Evolutionary conservation across 768 basidiomycete genomes (phyloP).

Genomic region (Suillus weaverae): DNA sequence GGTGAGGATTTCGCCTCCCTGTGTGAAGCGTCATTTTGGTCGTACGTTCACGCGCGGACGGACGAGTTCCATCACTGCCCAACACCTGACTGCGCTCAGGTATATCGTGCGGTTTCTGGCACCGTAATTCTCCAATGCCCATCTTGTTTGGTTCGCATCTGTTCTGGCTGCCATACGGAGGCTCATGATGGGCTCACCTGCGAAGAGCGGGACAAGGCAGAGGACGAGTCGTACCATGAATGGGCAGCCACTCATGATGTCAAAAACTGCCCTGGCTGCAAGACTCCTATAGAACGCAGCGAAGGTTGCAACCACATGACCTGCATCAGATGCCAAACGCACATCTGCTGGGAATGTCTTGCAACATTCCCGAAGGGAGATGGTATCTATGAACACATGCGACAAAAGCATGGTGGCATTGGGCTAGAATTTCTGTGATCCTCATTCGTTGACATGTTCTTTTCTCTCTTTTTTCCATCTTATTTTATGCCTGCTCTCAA

Average conservation of each 20-base stretch:
- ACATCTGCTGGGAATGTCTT: conserved; percentile 82
- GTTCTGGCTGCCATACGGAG: conserved; percentile 57
- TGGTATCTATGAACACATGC: conserved; percentile 83
- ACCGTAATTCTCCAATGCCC: conserved; percentile 66
- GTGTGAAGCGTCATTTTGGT: conserved; percentile 57
- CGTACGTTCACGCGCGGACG: conserved; percentile 58
- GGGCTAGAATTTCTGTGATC: conserved; percentile 32
- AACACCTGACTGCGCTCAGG: conserved; percentile 73
- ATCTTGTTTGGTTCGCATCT: conserved; percentile 69
- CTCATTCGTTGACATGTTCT: conserved; percentile 8
- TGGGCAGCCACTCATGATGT: conserved; percentile 68
- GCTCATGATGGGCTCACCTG: conserved; percentile 71
- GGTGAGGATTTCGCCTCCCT: conserved; percentile 54
- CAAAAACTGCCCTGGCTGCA: conserved; percentile 74
- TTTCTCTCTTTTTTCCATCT: neutral
- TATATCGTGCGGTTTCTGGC: conserved; percentile 58
- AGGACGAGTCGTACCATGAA: conserved; percentile 56
- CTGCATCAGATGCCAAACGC: conserved; percentile 71
- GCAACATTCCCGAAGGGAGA: conserved; percentile 65
- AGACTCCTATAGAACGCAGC: conserved; percentile 64
- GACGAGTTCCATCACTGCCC: conserved; percentile 75
- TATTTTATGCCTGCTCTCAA: conserved; percentile 4
- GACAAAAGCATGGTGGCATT: conserved; percentile 61
- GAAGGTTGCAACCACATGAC: conserved; percentile 85
- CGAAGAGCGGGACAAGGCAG: conserved; percentile 51